Evolutionary conservation across 2,329 filamentous ascomycete genomes (phyloP).

Genomic region (Ciborinia camelliae): DNA sequence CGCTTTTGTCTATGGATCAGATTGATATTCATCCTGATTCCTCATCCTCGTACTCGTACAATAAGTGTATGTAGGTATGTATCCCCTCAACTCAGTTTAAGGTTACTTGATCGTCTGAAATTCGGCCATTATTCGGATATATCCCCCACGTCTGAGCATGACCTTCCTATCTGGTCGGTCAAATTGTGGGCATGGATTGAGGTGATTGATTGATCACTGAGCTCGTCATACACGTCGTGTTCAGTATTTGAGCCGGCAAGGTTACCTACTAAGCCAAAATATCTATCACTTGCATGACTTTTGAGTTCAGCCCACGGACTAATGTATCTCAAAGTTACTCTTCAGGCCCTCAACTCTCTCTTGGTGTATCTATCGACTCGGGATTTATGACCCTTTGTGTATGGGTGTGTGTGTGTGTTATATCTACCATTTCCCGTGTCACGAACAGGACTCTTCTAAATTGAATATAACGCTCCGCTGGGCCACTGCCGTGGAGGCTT

Average conservation of each 20-base stretch:
- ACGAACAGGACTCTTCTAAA: not conserved
- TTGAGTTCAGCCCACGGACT: not conserved
- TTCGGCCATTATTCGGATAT: not conserved
- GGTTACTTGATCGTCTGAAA: not conserved
- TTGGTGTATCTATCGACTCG: not conserved
- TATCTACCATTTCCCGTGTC: not conserved
- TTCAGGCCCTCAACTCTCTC: not conserved
- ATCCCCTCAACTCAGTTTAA: too few relatives aligned
- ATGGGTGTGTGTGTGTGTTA: too few relatives aligned
- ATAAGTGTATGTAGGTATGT: too few relatives aligned
- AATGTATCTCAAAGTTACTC: not conserved
- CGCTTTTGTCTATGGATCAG: too few relatives aligned
- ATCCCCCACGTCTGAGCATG: not conserved
- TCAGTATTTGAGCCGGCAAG: not conserved
- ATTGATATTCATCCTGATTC: too few relatives aligned
- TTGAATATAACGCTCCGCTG: too few relatives aligned
- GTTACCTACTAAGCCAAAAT: not conserved
- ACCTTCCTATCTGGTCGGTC: not conserved
- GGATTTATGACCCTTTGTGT: too few relatives aligned
- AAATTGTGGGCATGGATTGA: conserved; percentile 5
- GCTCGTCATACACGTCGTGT: not conserved
- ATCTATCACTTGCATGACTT: not conserved
- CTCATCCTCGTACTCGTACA: too few relatives aligned
- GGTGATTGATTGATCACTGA: too few relatives aligned
- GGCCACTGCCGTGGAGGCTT: not conserved